Percentiles rank a stretch among this genome's conserved stretches.
These are phyloP conservation scores for Aureobasidium sp. DNA, from an alignment of 2,329 filamentous ascomycete species.

Conservation along the genomic window DNA sequence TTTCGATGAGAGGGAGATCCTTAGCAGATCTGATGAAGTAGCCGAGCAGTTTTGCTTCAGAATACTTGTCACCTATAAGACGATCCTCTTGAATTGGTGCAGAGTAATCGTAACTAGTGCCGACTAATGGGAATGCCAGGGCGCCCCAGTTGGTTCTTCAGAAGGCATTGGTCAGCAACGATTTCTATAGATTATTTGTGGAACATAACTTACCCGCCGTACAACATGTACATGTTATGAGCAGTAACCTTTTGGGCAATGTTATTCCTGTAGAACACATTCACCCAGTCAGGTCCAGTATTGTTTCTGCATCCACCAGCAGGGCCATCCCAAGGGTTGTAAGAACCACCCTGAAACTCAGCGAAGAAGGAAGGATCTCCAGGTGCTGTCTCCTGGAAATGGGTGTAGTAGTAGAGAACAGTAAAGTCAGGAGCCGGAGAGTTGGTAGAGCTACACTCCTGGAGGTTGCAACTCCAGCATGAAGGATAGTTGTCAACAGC, in stretches of 20 bases:
- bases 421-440: conserved; percentile 48
- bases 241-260: conserved; percentile 54
- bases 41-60: conserved; percentile 54
- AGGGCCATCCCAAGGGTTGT: conserved; percentile 46
- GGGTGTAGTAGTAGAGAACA: conserved; percentile 39
- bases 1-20: conserved; percentile 49
- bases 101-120: conserved; percentile 47
- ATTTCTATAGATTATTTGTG: no score
- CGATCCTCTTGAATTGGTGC: conserved; percentile 54
- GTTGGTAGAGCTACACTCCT: conserved; percentile 53
- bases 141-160: conserved; percentile 58
- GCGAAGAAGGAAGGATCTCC: conserved; percentile 49
- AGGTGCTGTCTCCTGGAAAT: conserved; percentile 29
- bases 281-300: conserved; percentile 52
- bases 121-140: conserved; percentile 48
- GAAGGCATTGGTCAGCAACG: conserved; percentile 42
- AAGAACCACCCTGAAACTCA: conserved; percentile 53
- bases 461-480: conserved; percentile 57
- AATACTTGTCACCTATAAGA: conserved; percentile 52
- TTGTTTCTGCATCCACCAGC: conserved; percentile 44
- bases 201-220: not conserved
- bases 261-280: conserved; percentile 56
- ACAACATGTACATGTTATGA: conserved; percentile 45
- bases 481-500: conserved; percentile 35
- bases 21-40: conserved; percentile 52